Percentiles rank a stretch among this genome's conserved stretches.
phyloP scores from a whole-genome alignment of 176 grass and related monocot genomes.

The Triticum urartu region DNA sequence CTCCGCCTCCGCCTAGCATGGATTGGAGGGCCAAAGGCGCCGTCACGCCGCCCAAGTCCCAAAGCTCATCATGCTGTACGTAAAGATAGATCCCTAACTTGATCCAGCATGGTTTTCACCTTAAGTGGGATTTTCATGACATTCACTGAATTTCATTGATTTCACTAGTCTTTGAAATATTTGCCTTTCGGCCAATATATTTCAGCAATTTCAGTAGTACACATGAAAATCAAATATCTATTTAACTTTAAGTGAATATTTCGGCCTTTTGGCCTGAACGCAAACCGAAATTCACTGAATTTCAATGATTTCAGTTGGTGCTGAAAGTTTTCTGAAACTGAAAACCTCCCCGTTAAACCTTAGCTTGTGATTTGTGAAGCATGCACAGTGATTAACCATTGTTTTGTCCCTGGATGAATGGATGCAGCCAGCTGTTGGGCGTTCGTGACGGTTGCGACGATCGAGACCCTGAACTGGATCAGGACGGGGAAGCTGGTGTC shows the following conservation, averaged over 20 bases:
- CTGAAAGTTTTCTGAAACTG: too few relatives aligned
- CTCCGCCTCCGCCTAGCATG: slow-evolving; percentile 8
- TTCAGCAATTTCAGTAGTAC: too few relatives aligned
- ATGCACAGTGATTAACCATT: not conserved
- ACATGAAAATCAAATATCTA: too few relatives aligned
- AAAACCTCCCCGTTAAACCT: not conserved
- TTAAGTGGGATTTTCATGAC: too few relatives aligned
- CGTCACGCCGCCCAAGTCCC: slow-evolving; percentile 31
- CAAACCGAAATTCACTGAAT: too few relatives aligned
- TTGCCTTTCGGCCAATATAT: too few relatives aligned
- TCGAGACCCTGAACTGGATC: slow-evolving; percentile 53
- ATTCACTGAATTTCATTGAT: too few relatives aligned
- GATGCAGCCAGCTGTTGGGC: slow-evolving; percentile 52
- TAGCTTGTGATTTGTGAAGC: not conserved
- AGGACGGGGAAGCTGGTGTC: slow-evolving; percentile 9
- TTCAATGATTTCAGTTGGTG: too few relatives aligned
- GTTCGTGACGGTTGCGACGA: slow-evolving; percentile 43
- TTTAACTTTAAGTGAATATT: too few relatives aligned
- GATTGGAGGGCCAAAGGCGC: slow-evolving; percentile 34
- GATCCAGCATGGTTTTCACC: too few relatives aligned
- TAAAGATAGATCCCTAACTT: not conserved
- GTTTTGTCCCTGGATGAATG: not conserved
- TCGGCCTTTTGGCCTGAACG: too few relatives aligned
- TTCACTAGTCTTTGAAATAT: too few relatives aligned
- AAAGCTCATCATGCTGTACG: slow-evolving; percentile 13